These are phyloP conservation scores for Climacium dendroides DNA, from an alignment of 225 moss, liverwort and hornwort genomes.

Conservation along the genomic window DNA sequence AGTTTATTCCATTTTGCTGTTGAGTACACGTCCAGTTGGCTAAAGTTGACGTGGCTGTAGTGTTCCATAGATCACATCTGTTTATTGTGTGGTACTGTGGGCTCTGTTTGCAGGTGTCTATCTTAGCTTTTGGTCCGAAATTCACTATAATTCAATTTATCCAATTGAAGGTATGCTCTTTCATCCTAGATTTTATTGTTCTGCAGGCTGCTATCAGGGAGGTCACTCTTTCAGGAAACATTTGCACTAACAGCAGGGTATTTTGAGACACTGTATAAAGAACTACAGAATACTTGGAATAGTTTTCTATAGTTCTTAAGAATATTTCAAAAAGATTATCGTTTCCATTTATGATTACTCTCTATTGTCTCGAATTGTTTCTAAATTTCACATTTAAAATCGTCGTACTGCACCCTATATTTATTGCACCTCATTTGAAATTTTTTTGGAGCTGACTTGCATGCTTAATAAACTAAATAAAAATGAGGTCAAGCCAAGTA, in stretches of 20 bases:
- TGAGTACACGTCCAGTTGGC: background rate
- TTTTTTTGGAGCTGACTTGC: background rate
- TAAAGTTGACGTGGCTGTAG: background rate
- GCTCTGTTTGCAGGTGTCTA: constrained; percentile 49
- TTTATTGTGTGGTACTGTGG: background rate
- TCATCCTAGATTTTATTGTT: background rate
- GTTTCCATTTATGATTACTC: background rate
- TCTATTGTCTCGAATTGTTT: background rate
- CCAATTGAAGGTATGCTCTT: constrained; percentile 55
- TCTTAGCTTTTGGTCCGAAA: constrained; percentile 92
- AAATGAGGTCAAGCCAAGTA: background rate
- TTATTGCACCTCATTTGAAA: background rate
- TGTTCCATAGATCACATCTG: background rate
- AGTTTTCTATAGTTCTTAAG: background rate
- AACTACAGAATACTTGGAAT: background rate
- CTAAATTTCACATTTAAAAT: background rate
- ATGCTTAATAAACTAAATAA: background rate
- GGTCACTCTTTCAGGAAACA: background rate
- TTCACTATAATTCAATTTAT: constrained; percentile 90
- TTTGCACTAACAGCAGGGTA: background rate
- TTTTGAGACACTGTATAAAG: background rate
- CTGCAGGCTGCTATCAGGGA: background rate
- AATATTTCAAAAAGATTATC: background rate
- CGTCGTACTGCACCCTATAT: background rate
- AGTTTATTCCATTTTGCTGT: background rate